Base-by-base conservation (phyloP, 2,329 filamentous ascomycete species). In the Ascochyta rabiei region DNA sequence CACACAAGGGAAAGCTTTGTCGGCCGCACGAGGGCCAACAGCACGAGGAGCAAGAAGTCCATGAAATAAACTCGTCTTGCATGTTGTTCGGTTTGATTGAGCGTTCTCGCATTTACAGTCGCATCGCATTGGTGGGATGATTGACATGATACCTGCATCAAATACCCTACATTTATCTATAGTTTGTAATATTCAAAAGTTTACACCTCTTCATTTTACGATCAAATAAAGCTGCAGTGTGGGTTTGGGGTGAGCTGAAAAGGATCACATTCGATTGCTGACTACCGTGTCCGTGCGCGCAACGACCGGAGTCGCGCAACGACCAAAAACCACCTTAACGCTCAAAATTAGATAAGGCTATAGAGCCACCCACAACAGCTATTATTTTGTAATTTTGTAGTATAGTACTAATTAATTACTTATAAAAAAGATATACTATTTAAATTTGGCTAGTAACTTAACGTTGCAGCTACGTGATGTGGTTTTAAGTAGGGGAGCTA, bases 1-100 rank as follows among this genome's bases (percentile, higher is more conserved):
- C 73, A 81, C 55, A 82, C 80, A 24, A 66, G 75, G 51, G 78
- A 81, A 48, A 79, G 75, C 53, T 81, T 81, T 59, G 62, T 48
- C 10, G 53, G 45, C 40, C 64, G 67, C 48, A 53, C 56, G n/a
- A 61, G 66, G 18, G 50, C 47, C 9, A 64, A 60, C 38, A 70
- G 68, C 48, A 37, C 47, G 18, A 43, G 9, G 24, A 56, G 53
- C 53, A 56, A 56, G 34, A 56, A 56, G 47, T 56, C 47, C 24
- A 44, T 34, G 41, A 55, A 55, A 37, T 55, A 50, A 41, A 46
- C 18, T 16, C 12, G 46, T 19, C 18, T 38, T 38, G 24, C 28
- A 45, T 34, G 23, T 54, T 18, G 43, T 38, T 37, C 52, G 51
- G 28, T 46, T 53, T 41, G 41, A 48, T 48, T 56, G 45, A 56